phyloP scores from a whole-genome alignment of 305 asterid species.

The Solanum hybrid region DNA sequence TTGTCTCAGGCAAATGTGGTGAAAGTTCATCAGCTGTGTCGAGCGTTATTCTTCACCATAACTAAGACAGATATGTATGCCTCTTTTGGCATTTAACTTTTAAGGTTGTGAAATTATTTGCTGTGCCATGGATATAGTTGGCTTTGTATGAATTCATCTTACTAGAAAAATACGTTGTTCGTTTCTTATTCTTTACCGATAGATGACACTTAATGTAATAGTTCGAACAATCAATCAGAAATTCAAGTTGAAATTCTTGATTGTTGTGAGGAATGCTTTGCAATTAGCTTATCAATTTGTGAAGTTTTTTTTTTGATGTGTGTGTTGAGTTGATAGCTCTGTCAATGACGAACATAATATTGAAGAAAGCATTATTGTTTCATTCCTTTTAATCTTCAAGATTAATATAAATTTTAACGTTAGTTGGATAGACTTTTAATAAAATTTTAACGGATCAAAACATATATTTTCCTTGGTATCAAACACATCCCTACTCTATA shows the following conservation, averaged over 20 bases:
- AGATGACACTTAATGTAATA: not conserved
- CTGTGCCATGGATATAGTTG: not conserved
- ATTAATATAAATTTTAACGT: not conserved
- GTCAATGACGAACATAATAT: not conserved
- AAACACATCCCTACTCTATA: not conserved
- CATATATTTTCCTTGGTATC: not conserved
- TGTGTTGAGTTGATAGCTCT: not conserved
- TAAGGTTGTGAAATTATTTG: not conserved
- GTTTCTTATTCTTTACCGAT: not conserved
- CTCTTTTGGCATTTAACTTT: not conserved
- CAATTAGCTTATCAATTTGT: not conserved
- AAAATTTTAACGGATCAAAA: too few relatives aligned
- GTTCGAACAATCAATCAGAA: not conserved
- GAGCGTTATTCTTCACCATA: not conserved
- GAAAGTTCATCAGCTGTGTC: not conserved
- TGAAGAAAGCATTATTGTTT: not conserved
- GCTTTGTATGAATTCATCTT: not conserved
- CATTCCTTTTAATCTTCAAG: not conserved
- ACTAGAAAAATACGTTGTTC: not conserved
- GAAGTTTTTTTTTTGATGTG: not conserved
- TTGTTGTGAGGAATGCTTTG: not conserved
- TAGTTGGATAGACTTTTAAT: not conserved
- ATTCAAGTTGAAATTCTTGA: not conserved
- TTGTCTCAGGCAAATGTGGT: conserved; percentile 1
- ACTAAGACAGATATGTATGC: not conserved